These are phyloP conservation scores for Kappamyces sp. DNA, from an alignment of 192 early-diverging fungal species.

Conservation along the genomic window DNA sequence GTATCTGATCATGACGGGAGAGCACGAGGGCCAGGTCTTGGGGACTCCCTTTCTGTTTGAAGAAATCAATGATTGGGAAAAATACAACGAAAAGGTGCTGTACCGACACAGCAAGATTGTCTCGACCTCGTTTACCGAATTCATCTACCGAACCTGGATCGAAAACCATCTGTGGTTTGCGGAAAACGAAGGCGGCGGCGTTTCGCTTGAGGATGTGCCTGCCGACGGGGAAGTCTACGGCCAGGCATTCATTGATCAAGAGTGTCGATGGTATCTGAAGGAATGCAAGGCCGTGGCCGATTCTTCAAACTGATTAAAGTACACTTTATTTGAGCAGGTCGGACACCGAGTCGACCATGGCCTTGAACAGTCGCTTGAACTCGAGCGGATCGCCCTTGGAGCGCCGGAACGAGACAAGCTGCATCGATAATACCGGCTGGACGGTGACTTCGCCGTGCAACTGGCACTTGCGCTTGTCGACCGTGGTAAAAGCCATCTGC, in stretches of 20 bases:
- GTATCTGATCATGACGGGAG: neutral
- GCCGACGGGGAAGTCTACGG: too few relatives aligned
- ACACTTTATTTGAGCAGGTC: conserved; percentile 1
- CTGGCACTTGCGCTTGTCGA: conserved; percentile 61
- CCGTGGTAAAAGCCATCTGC: conserved; percentile 56
- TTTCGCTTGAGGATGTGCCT: too few relatives aligned
- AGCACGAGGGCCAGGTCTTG: neutral
- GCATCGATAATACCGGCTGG: conserved; percentile 36
- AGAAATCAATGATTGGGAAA: neutral
- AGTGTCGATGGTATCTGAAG: too few relatives aligned
- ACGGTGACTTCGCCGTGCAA: conserved; percentile 55
- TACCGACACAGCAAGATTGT: neutral
- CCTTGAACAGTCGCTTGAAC: conserved; percentile 46
- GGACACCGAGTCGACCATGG: conserved; percentile 17
- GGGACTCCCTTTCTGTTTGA: neutral
- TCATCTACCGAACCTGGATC: neutral
- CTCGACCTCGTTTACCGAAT: neutral
- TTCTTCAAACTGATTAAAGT: conserved; percentile 2
- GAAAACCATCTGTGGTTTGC: neutral
- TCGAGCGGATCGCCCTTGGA: conserved; percentile 56
- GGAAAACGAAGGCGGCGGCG: too few relatives aligned
- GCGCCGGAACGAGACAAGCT: conserved; percentile 57
- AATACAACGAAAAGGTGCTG: neutral
- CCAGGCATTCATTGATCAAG: too few relatives aligned
- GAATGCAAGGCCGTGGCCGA: too few relatives aligned